Evolutionary conservation across 208 protist species (phyloP).

Genomic region (Crithidia mellificae): DNA sequence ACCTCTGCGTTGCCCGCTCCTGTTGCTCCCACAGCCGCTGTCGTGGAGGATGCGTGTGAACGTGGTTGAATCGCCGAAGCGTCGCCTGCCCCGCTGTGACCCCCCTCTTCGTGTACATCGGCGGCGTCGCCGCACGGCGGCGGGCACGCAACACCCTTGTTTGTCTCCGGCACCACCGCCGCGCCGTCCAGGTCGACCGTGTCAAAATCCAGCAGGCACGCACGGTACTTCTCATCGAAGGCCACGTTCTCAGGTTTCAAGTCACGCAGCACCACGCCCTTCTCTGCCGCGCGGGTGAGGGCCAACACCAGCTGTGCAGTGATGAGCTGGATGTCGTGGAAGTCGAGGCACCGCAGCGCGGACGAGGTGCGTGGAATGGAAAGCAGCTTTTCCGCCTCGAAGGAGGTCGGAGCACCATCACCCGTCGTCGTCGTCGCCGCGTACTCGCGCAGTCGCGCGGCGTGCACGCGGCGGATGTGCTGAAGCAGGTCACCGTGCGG

Average conservation of each 20-base stretch:
- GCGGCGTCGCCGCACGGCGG: slow-evolving; percentile 1
- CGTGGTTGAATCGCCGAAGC: not conserved
- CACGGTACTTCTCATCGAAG: slow-evolving; percentile 81
- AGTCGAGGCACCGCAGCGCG: slow-evolving; percentile 66
- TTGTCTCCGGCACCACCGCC: slow-evolving; percentile 36
- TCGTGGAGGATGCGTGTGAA: not conserved
- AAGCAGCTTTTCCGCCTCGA: too few species aligned
- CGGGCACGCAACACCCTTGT: slow-evolving; percentile 50
- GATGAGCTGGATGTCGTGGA: slow-evolving; percentile 83
- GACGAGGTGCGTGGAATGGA: slow-evolving; percentile 35
- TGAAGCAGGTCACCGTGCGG: slow-evolving; percentile 93
- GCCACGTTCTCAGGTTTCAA: slow-evolving; percentile 91
- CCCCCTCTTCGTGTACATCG: slow-evolving; percentile 8
- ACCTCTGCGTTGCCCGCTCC: too few species aligned
- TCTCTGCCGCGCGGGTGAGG: slow-evolving; percentile 49
- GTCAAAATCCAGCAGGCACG: slow-evolving; percentile 89
- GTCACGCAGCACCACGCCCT: slow-evolving; percentile 83
- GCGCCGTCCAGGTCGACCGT: slow-evolving; percentile 62
- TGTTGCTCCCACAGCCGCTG: too few species aligned
- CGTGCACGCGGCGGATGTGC: slow-evolving; percentile 64
- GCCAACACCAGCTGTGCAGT: slow-evolving; percentile 79
- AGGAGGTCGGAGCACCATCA: too few species aligned
- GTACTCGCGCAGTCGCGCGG: slow-evolving; percentile 42
- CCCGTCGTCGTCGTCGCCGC: not conserved
- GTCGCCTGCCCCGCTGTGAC: not conserved